Conservation (phyloP, 2,329 filamentous ascomycete genomes). For the Paracoccidioides brasiliensis region DNA sequence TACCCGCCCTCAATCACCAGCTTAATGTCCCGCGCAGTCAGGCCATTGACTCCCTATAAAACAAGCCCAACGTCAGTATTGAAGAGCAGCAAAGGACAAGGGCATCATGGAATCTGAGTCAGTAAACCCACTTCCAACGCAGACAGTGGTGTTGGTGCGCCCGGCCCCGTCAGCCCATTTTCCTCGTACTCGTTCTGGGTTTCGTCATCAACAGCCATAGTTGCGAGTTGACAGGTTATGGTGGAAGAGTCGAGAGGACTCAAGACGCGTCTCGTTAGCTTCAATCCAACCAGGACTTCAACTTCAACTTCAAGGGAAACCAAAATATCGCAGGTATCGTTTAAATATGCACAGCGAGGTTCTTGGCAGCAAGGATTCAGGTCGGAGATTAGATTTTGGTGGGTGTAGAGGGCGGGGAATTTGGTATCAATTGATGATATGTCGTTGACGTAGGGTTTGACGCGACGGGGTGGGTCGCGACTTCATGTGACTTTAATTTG, state of each 20-base stretch:
- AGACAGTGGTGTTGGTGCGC: conserved; percentile 79
- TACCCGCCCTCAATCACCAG: conserved; percentile 82
- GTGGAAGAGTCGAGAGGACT: too few species aligned
- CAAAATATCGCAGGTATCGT: too few species aligned
- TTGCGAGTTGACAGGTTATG: too few species aligned
- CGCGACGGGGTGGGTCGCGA: conserved; percentile 2
- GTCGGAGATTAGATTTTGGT: too few species aligned
- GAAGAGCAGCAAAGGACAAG: not conserved
- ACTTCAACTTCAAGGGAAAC: too few species aligned
- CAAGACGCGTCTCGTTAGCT: too few species aligned
- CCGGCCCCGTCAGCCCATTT: conserved; percentile 61
- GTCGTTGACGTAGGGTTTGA: not conserved
- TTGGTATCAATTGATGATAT: not conserved
- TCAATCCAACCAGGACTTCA: not conserved
- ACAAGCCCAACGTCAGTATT: not conserved
- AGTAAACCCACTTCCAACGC: conserved; percentile 59
- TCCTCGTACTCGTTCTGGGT: conserved; percentile 66
- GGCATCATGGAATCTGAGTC: not conserved
- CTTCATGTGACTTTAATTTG: conserved; percentile 3
- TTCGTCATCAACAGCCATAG: conserved; percentile 42
- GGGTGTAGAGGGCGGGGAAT: not conserved
- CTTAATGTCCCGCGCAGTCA: conserved; percentile 94
- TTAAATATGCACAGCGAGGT: too few species aligned
- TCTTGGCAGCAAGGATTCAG: too few species aligned
- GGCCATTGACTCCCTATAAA: conserved; percentile 62